These are phyloP conservation scores for Boletellus emodensis DNA, from an alignment of 768 basidiomycete genomes.

Conservation along the genomic window DNA sequence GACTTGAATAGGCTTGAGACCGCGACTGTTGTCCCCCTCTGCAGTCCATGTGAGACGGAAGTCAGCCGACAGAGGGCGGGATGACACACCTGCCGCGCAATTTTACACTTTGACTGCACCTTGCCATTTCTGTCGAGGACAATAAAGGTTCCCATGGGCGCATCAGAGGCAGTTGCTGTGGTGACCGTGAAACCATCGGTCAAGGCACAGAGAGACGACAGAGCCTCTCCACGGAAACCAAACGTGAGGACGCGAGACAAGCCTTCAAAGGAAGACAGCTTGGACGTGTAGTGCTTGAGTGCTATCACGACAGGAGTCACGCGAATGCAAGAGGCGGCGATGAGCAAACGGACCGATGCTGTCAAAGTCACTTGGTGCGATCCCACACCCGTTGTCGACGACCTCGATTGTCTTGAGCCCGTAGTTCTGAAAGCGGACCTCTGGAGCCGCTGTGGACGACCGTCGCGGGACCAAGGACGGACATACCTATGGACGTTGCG, in stretches of 20 bases:
- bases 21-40: slow-evolving; percentile 86
- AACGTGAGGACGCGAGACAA: slow-evolving; percentile 72
- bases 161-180: slow-evolving; percentile 31
- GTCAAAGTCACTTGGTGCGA: slow-evolving; percentile 71
- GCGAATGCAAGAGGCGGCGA: background rate
- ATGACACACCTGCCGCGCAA: slow-evolving; percentile 69
- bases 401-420: slow-evolving; percentile 84
- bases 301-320: slow-evolving; percentile 38
- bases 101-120: slow-evolving; percentile 51
- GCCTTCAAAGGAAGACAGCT: slow-evolving; percentile 70
- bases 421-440: slow-evolving; percentile 86
- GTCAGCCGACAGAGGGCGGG: background rate
- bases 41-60: background rate
- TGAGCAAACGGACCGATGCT: slow-evolving; percentile 53
- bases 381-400: slow-evolving; percentile 88
- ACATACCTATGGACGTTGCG: slow-evolving; percentile 78
- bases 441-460: slow-evolving; percentile 37
- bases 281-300: slow-evolving; percentile 90
- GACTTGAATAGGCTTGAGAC: slow-evolving; percentile 71
- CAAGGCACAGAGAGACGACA: slow-evolving; percentile 89
- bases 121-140: slow-evolving; percentile 66
- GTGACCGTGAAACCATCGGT: slow-evolving; percentile 39
- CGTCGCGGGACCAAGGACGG: background rate
- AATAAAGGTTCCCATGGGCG: slow-evolving; percentile 79
- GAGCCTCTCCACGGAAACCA: slow-evolving; percentile 94